A percentile compares a stretch with the other conserved stretches of the same genome.
These are phyloP conservation scores for Barnettozyma siamensis DNA, from an alignment of 805 yeast species.

Conservation along the genomic window DNA sequence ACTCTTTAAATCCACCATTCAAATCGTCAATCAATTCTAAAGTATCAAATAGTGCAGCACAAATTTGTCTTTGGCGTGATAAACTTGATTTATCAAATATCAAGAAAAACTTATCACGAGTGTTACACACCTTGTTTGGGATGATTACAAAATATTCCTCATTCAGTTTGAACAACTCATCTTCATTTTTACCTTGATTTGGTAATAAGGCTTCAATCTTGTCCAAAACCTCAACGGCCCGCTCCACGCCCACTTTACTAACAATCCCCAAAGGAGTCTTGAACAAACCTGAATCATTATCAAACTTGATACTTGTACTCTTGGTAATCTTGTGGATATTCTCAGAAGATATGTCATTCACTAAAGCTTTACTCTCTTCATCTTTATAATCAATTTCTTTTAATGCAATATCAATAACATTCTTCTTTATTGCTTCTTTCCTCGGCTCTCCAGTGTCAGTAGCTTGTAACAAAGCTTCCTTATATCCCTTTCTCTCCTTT, in stretches of 20 bases:
- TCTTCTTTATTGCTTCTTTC: conserved; percentile 2
- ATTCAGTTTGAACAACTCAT: not conserved
- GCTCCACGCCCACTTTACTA: too few species aligned
- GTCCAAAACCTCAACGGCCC: not conserved
- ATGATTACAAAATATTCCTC: conserved; percentile 6
- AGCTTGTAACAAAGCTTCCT: too few species aligned
- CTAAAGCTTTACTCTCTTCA: conserved; percentile 1
- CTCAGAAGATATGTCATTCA: not conserved
- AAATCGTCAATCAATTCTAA: conserved; percentile 4
- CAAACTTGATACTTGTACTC: too few species aligned
- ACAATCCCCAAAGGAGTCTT: too few species aligned
- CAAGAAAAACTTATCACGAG: too few species aligned
- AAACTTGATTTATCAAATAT: too few species aligned
- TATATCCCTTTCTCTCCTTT: too few species aligned
- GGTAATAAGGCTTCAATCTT: conserved; percentile 1
- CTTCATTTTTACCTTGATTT: conserved; percentile 1
- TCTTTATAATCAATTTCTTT: conserved; percentile 5
- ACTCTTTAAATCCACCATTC: conserved; percentile 1
- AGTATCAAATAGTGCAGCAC: too few species aligned
- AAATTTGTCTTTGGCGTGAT: too few species aligned
- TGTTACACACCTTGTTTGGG: conserved; percentile 3
- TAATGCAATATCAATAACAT: conserved; percentile 5
- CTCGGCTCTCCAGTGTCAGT: too few species aligned
- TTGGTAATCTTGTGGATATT: too few species aligned
- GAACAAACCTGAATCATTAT: too few species aligned